Evolutionary conservation across 2,329 filamentous ascomycete genomes (phyloP), one percentile per base, ranked within the genome.

Genomic region (Paracorniculantispora psalliotae): DNA sequence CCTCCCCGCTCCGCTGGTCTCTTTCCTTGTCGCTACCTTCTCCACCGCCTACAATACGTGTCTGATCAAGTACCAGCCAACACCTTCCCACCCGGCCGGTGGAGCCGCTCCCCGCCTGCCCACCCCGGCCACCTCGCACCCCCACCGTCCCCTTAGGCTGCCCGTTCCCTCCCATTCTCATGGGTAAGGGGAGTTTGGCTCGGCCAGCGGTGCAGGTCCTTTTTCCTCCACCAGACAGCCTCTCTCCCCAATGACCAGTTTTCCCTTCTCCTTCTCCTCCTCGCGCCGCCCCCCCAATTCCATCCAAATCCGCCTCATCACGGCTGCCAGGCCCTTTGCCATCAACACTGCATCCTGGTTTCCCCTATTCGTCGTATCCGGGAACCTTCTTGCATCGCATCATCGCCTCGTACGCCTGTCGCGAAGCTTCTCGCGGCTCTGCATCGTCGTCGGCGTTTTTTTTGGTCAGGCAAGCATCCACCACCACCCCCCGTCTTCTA

Each of bases 151-250:
- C 10, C 46, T 21, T 72, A 72, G 59, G 59, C 55, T 33, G 66
- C 68, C 70, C 71, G 70, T 73, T 73, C 69, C 68, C 72, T 72
- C 67, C 68, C 67, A 68, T 71, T 70, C 62, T 70, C 69, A 68
- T 76, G 74, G 74, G 74, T 76, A 66, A 76, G 74, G 74, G 69
- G 67, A 76, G 73, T 76, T 76, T 70, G 66, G 64, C 44, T 43
- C 64, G 65, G 67, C 68, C 68, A 72, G 70, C 66, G 67, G 65
- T 68, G 71, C 68, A 74, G 69, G 70, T 73, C 69, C 67, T 73
- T 58, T 59, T 58, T 59, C 69, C 68, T 72, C 71, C 71, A 72
- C 70, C 70, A 68, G 68, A 67, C 69, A 69, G 69, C 69, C 70
- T 73, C 71, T 73, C 71, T 67, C 69, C 68, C 72, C 71, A 69